Evolutionary conservation across 2,329 filamentous ascomycete species (phyloP).

Genomic region (Colletotrichum somersetense): DNA sequence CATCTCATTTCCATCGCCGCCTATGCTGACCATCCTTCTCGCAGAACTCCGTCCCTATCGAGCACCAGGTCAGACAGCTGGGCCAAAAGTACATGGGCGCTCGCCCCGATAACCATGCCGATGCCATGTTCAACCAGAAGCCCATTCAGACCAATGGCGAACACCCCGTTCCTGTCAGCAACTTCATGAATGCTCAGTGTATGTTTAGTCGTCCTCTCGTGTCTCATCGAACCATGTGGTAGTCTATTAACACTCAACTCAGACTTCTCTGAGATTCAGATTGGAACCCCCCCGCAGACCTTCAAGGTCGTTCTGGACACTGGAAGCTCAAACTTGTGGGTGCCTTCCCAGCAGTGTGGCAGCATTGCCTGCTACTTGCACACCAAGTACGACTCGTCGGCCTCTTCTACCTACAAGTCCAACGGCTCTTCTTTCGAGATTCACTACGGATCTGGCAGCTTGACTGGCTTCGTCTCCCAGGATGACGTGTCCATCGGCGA

Average conservation of each 20-base stretch:
- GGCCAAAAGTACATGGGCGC: conserved; percentile 97
- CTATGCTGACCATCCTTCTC: conserved; percentile 38
- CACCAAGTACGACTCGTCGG: conserved; percentile 92
- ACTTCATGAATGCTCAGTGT: conserved; percentile 99
- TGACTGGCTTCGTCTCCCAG: conserved; percentile 93
- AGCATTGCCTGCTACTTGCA: conserved; percentile 99
- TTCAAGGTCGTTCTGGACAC: conserved; percentile 99
- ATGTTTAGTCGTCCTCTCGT: conserved; percentile 55
- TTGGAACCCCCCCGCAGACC: conserved; percentile 90
- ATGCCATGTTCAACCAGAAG: conserved; percentile 84
- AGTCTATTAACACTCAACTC: conserved; percentile 3
- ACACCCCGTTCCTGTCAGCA: conserved; percentile 90
- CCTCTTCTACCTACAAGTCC: conserved; percentile 91
- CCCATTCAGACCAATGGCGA: conserved; percentile 73
- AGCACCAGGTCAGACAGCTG: conserved; percentile 83
- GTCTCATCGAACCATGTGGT: not conserved
- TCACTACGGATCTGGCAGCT: conserved; percentile 91
- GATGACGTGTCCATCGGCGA: conserved; percentile 91
- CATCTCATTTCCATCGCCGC: conserved; percentile 10
- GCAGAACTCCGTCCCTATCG: conserved; percentile 82
- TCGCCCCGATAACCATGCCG: conserved; percentile 75
- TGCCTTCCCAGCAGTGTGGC: conserved; percentile 88
- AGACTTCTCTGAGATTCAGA: conserved; percentile 97
- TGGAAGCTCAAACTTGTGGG: conserved; percentile 99
- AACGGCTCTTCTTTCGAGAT: conserved; percentile 96